Conservation (phyloP, 1,284 basidiomycete genomes). For the Marasmius tenuissimus region DNA sequence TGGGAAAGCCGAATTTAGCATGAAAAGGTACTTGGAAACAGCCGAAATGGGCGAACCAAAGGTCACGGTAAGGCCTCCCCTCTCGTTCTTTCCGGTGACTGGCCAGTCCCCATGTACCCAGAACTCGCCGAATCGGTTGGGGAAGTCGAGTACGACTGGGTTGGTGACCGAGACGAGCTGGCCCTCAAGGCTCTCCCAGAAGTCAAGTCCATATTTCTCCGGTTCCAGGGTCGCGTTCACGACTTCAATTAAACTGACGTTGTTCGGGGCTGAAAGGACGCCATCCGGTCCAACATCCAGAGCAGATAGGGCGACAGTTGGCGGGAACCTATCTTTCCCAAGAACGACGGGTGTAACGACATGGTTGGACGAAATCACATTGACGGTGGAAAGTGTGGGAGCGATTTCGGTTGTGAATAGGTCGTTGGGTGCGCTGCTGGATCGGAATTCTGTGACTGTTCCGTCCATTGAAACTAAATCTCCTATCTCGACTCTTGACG, state of each 20-base stretch:
- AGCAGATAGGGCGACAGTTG: conserved; percentile 47
- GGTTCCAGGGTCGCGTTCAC: conserved; percentile 51
- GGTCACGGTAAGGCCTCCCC: conserved; percentile 58
- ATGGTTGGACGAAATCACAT: conserved; percentile 46
- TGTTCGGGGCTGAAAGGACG: conserved; percentile 56
- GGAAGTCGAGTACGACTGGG: conserved; percentile 51
- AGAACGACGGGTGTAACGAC: conserved; percentile 47
- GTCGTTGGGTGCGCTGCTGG: conserved; percentile 39
- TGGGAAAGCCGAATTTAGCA: conserved; percentile 18
- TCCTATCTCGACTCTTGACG: conserved; percentile 43
- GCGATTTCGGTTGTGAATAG: conserved; percentile 53
- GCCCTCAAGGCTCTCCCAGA: conserved; percentile 66
- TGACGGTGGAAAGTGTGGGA: conserved; percentile 44
- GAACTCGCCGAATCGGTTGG: conserved; percentile 55
- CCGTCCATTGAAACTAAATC: conserved; percentile 51
- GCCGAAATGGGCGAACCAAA: conserved; percentile 34
- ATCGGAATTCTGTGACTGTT: conserved; percentile 51
- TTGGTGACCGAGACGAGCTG: conserved; percentile 55
- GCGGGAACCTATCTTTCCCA: conserved; percentile 55
- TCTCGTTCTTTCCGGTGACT: conserved; percentile 53
- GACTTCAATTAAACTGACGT: conserved; percentile 45
- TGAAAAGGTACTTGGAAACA: conserved; percentile 1
- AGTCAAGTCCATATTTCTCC: conserved; percentile 55
- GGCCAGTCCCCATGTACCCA: conserved; percentile 63
- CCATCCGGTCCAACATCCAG: conserved; percentile 55